Conservation (phyloP, 108 stramenopile genomes). For the Nannochloropsis gaditana region DNA sequence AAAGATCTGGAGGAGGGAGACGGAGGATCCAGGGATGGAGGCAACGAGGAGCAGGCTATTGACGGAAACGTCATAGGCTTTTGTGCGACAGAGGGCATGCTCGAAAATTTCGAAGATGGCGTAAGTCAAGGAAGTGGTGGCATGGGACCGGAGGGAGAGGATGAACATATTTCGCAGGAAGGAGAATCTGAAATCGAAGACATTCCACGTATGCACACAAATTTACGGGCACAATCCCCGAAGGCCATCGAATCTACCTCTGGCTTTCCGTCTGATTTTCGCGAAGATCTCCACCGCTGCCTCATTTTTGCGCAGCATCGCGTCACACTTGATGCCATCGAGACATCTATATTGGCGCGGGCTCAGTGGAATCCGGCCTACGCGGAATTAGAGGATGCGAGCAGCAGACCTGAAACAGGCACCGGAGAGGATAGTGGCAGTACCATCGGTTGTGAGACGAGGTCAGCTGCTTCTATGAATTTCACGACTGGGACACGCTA, state of each 20-base stretch:
- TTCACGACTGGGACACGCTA: neutral
- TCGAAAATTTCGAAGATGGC: neutral
- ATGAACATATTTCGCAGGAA: neutral
- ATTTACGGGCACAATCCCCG: neutral
- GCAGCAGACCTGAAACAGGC: neutral
- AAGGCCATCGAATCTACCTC: slow-evolving; percentile 9
- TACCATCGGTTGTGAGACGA: neutral
- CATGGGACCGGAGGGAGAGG: neutral
- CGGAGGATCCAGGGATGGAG: neutral
- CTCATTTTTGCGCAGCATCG: slow-evolving; percentile 52
- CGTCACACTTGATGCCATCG: slow-evolving; percentile 64
- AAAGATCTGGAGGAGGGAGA: slow-evolving; percentile 6
- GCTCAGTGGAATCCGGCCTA: slow-evolving; percentile 22
- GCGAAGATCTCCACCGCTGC: slow-evolving; percentile 23
- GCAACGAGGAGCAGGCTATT: neutral
- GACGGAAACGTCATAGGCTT: no score
- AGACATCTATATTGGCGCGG: slow-evolving; percentile 63
- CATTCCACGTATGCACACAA: no score
- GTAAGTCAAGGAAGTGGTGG: neutral
- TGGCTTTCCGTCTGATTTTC: no score
- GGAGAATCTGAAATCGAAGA: slow-evolving; percentile 18
- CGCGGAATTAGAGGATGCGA: neutral
- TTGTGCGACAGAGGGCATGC: neutral
- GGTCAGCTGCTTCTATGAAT: neutral
- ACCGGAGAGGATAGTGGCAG: neutral